These are phyloP conservation scores for Hymenotorrendiella dingleyae DNA, from an alignment of 2,329 filamentous ascomycete species.

Conservation along the genomic window DNA sequence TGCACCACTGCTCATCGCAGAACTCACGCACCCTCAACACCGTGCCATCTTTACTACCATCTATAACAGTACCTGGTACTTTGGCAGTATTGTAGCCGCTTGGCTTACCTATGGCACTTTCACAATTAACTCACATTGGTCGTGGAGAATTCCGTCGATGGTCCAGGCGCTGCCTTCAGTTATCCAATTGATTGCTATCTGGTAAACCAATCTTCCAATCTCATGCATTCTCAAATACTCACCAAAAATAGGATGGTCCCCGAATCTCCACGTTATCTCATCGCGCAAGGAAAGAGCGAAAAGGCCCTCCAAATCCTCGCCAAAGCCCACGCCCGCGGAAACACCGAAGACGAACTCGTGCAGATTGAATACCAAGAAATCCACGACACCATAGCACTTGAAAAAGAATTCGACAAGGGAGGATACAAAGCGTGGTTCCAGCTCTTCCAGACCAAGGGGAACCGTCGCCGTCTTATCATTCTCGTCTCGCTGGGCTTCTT, in stretches of 20 bases:
- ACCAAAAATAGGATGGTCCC: conserved; percentile 28
- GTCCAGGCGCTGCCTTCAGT: conserved; percentile 29
- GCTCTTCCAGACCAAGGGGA: conserved; percentile 46
- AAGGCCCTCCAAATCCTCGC: conserved; percentile 43
- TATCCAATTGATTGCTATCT: conserved; percentile 25
- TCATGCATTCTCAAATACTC: background rate
- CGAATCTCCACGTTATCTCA: conserved; percentile 36
- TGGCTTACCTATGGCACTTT: conserved; percentile 43
- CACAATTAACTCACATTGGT: conserved; percentile 28
- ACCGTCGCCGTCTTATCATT: conserved; percentile 48
- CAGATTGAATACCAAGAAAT: conserved; percentile 39
- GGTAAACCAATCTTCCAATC: conserved; percentile 12
- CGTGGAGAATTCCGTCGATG: conserved; percentile 31
- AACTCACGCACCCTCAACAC: conserved; percentile 44
- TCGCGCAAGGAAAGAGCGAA: conserved; percentile 41
- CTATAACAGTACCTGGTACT: conserved; percentile 41
- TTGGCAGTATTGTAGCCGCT: conserved; percentile 39
- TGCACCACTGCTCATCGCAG: conserved; percentile 35
- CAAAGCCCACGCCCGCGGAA: conserved; percentile 39
- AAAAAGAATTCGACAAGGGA: conserved; percentile 40
- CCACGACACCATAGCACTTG: conserved; percentile 36
- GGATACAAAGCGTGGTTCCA: conserved; percentile 41
- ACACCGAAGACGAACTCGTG: conserved; percentile 35
- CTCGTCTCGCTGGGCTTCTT: conserved; percentile 49
- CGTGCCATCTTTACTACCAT: conserved; percentile 42